phyloP scores from a whole-genome alignment of 1,284 basidiomycete species.

The Meripilus lineatus region DNA sequence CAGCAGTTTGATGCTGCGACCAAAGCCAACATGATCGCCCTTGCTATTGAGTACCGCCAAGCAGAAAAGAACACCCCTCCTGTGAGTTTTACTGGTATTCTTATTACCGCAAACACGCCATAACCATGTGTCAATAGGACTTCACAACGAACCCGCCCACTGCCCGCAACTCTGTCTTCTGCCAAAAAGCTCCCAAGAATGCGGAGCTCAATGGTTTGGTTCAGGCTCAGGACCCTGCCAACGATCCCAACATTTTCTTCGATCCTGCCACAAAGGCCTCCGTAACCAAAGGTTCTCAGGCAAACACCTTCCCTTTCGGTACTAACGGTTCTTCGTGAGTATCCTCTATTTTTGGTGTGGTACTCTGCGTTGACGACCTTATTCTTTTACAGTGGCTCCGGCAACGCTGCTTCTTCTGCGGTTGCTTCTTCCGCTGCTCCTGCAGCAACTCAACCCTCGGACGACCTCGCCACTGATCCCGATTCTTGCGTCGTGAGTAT shows the following conservation, averaged over 20 bases:
- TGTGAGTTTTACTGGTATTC: conserved; percentile 25
- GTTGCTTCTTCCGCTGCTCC: conserved; percentile 10
- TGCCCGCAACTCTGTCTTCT: conserved; percentile 37
- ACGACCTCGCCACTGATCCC: conserved; percentile 4
- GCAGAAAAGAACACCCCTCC: conserved; percentile 62
- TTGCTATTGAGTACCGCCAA: conserved; percentile 53
- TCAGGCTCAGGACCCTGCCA: conserved; percentile 38
- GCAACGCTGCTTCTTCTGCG: conserved; percentile 16
- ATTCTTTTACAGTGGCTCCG: conserved; percentile 19
- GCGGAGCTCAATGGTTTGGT: conserved; percentile 34
- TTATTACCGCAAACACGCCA: background rate
- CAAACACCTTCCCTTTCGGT: conserved; percentile 49
- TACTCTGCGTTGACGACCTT: no score
- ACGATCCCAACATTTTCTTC: conserved; percentile 46
- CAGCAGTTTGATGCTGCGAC: conserved; percentile 48
- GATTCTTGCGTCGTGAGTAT: background rate
- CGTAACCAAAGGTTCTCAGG: conserved; percentile 45
- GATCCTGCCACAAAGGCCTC: conserved; percentile 42
- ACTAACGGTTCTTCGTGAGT: conserved; percentile 15
- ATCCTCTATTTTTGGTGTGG: no score
- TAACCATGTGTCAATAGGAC: conserved; percentile 31
- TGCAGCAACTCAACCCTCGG: conserved; percentile 3
- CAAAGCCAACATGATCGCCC: conserved; percentile 46
- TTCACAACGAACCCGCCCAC: conserved; percentile 48
- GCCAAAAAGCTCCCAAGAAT: conserved; percentile 36